Evolutionary conservation across 345 rosid genomes (phyloP), one percentile per base, ranked within the genome.

Genomic region (Camelina sativa): DNA sequence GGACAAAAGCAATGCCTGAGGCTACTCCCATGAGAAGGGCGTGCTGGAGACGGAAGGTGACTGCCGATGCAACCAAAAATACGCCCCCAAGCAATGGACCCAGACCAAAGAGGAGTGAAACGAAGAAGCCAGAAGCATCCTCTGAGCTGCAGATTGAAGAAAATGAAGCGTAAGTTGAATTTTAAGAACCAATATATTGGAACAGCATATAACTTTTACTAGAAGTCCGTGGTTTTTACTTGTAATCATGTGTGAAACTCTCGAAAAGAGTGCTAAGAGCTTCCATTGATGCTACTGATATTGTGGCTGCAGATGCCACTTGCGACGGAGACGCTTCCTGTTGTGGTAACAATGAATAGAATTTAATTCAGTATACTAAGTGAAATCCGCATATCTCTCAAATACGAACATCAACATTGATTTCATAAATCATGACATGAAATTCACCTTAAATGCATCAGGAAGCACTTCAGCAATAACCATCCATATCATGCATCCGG

Each of bases 401-500:
- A 40, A 50, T 32, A 50, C 4, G 3, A 61, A 69, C 30, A 61
- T 43, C 25, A 43, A 19, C 61, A 68, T 40, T 68, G 40, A 51
- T 20, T 35, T 58, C 32, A 51, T 22, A 46, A 34, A 62, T 25
- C 48, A 67, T 0, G 72, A 22, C 66, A 56, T 59, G 40, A 8
- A 72, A 69, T 37, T 70, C 72, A 91, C 99, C 98, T 92, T 92
- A 80, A 92, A 96, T 20, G 99, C 96, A 81, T 92, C 99, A 58
- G 99, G 99, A 68, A 96, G 96, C 55, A 96, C 99, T 84, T 96
- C 99, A 51, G 98, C 98, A 81, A 96, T 79, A 65, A 96, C 99
- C 98, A 96, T 96, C 99, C 99, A 96, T 61, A 96, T 91, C 99
- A 96, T 96, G 76, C 99, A 96, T 37, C 98, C 99, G 76, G 98